Percentiles rank a stretch among this genome's conserved stretches.
These are phyloP conservation scores for Ustilago nuda DNA, from an alignment of 1,284 basidiomycete genomes.

Conservation along the genomic window DNA sequence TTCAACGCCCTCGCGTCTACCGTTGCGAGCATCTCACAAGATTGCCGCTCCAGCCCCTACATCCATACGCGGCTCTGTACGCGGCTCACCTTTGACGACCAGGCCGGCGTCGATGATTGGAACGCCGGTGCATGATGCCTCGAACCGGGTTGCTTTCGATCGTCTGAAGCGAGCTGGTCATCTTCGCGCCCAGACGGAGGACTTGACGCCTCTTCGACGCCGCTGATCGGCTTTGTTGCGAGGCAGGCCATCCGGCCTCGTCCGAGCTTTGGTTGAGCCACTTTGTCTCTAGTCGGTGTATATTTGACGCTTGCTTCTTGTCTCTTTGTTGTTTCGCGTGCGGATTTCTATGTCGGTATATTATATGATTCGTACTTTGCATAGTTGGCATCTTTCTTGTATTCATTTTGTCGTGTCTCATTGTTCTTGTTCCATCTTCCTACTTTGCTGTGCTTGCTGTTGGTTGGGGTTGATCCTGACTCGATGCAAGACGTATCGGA, in stretches of 20 bases:
- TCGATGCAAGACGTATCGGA: slow-evolving; percentile 14
- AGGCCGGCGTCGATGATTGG: slow-evolving; percentile 39
- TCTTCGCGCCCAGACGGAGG: slow-evolving; percentile 42
- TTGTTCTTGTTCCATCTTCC: slow-evolving; percentile 4
- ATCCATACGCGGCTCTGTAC: slow-evolving; percentile 24
- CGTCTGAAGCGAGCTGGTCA: slow-evolving; percentile 51
- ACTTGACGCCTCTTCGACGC: slow-evolving; percentile 41
- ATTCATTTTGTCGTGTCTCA: neutral
- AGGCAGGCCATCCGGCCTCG: slow-evolving; percentile 16
- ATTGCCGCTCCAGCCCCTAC: slow-evolving; percentile 15
- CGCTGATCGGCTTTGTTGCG: slow-evolving; percentile 10
- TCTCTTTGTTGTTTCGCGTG: neutral
- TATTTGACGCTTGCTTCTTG: neutral
- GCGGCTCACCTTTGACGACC: slow-evolving; percentile 20
- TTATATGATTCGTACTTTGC: slow-evolving; percentile 6
- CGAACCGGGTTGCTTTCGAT: slow-evolving; percentile 44
- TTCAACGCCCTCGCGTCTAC: slow-evolving; percentile 39
- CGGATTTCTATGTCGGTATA: neutral
- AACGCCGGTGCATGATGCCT: slow-evolving; percentile 35
- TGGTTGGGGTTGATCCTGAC: neutral
- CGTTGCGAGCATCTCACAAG: slow-evolving; percentile 23
- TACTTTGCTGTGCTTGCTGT: slow-evolving; percentile 12
- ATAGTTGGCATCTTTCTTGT: neutral
- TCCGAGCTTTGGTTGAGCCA: neutral
- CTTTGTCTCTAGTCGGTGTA: neutral